Base-by-base conservation (phyloP, 441 rosid species). In the Pelargonium australe region DNA sequence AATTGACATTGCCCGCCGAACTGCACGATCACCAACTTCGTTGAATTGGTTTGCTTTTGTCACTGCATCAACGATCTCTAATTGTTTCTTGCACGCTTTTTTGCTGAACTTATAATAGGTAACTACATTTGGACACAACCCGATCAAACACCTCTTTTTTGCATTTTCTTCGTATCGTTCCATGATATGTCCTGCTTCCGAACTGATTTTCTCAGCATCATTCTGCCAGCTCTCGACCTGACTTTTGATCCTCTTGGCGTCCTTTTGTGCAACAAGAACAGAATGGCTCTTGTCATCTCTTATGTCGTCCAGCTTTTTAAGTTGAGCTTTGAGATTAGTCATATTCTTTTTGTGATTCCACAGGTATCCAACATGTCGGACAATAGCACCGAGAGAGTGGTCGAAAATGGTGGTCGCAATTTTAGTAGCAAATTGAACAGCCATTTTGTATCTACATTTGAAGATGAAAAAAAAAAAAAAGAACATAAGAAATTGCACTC, bases 21-120 rank as follows among this genome's bases (percentile, higher is more conserved):
- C 57, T 1, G 5, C 0, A n/a, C 4, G 57, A 13, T 0, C n/a
- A 0, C 17, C 3, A 49, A 49, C 6, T 49, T 5, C 1, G 0
- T 13, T 13, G 5, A 49, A 11, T 49, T 13, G 14, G 17, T 47
- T 13, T 47, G 55, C 55, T 47, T 47, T 12, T 47, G 55, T 13
- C 16, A 47, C 5, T n/a, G n/a, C n/a, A n/a, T 49, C 11, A n/a
- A 5, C 55, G 2, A 7, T 13, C 55, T 12, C 11, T 8, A 1
- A 7, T 13, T 44, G 49, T 9, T 44, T 5, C 49, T 44, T 44
- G 49, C 5, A 44, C 8, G 71, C 74, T 66, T 57, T 63, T 69
- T 70, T 73, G 63, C 81, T 51, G 13, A 75, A 28, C 49, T 31
- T 57, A 51, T 76, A 49, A 1, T 69, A 72, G 0, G 7, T 10